Evolutionary conservation across 2,329 filamentous ascomycete species (phyloP).

Genomic region (Thelonectria rubi): DNA sequence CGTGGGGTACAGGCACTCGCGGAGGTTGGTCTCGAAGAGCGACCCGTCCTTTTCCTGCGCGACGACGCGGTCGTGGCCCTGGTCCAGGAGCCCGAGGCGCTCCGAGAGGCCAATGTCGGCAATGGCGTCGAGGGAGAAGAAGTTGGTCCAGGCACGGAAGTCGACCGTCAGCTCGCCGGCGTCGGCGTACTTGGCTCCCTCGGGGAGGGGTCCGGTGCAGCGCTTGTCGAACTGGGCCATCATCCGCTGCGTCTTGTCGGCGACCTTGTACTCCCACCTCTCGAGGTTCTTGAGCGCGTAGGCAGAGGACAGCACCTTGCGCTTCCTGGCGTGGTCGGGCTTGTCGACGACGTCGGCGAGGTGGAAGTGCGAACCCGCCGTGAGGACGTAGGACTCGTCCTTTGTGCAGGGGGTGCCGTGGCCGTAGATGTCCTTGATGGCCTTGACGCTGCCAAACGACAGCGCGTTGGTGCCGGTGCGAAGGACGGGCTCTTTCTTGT

Average conservation of each 20-base stretch:
- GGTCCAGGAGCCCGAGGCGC: slow-evolving; percentile 60
- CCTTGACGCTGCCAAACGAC: slow-evolving; percentile 37
- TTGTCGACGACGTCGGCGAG: slow-evolving; percentile 63
- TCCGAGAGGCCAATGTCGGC: slow-evolving; percentile 63
- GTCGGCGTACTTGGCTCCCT: slow-evolving; percentile 35
- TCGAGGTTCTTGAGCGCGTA: slow-evolving; percentile 64
- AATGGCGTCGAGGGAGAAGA: slow-evolving; percentile 65
- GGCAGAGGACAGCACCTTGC: slow-evolving; percentile 59
- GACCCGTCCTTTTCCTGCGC: slow-evolving; percentile 56
- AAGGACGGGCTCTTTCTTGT: slow-evolving; percentile 51
- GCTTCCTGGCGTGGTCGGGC: slow-evolving; percentile 60
- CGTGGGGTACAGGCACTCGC: slow-evolving; percentile 59
- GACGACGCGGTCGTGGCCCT: slow-evolving; percentile 55
- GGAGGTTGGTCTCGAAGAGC: slow-evolving; percentile 55
- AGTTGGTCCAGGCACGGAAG: slow-evolving; percentile 60
- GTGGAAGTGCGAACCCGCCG: slow-evolving; percentile 58
- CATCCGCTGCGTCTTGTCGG: slow-evolving; percentile 58
- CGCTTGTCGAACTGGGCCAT: slow-evolving; percentile 55
- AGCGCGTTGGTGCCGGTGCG: slow-evolving; percentile 39
- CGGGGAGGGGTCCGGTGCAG: slow-evolving; percentile 50
- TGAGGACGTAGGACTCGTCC: slow-evolving; percentile 55
- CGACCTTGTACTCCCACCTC: slow-evolving; percentile 63
- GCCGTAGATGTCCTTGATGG: slow-evolving; percentile 49
- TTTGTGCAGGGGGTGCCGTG: slow-evolving; percentile 61
- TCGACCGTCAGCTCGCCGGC: slow-evolving; percentile 58